Evolutionary conservation across 495 filamentous ascomycete species (phyloP), one percentile per base, ranked within the genome.

Genomic region (Haplographium delicatum): DNA sequence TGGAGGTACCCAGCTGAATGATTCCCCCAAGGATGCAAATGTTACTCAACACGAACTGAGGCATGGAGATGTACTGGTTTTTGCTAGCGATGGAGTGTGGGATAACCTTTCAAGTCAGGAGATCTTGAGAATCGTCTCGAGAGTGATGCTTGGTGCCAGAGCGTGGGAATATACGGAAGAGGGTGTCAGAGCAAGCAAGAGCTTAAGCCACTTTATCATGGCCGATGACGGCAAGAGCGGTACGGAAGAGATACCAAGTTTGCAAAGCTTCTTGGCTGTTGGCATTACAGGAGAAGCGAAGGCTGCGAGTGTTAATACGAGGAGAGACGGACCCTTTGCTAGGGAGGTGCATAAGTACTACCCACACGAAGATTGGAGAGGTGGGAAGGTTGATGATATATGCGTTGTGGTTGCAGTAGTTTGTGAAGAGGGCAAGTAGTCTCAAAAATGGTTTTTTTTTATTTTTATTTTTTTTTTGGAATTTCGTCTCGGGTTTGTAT

Each of bases 1-100:
- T 59, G 91, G 90, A 11, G 88, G 89, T n/a, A 72, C 72, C 1
- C 85, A 82, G 51, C 72, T 94, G 9, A 78, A 80, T 59, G 93
- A 98, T 66, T 75, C 82, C 54, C 93, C 93, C 13, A 74, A 74
- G 38, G 91, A 96, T 60, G 88, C 94, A n/a, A 80, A 80, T 54
- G 76, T 91, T 27, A 84, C 85, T 34, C 78, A 76, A 35, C 80
- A 94, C 60, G 66, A 66, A 8, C 77, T 96, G 53, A 81, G 84
- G 48, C 89, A 96, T 66, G 93, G 93, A 4, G 93, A 98, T 63
- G 85, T 97, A 5, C 67, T 97, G 11, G 68, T 98, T 13, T 84
- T 97, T 52, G 93, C 90, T 3, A 95, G 88, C 5, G 93, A 98
- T 62, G 93, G 93, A 4, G 88, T 97, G 3, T 95, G 91, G 82